phyloP scores from a whole-genome alignment of 2,329 filamentous ascomycete species.

The Scedosporium apiospermum region DNA sequence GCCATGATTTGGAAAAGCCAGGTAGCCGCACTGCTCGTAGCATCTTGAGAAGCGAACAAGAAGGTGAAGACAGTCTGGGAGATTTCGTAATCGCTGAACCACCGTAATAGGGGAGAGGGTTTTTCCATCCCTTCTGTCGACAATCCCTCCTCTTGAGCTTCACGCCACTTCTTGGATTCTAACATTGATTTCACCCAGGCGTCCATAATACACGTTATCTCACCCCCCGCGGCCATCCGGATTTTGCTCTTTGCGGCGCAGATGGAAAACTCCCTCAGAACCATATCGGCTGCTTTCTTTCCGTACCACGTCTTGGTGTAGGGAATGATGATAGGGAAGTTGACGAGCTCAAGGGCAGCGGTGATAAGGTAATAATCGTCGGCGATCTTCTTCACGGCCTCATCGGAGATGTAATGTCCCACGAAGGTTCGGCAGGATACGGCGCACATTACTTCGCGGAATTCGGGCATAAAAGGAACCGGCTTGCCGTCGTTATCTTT shows the following conservation, averaged over 20 bases:
- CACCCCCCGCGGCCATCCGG: constrained; percentile 79
- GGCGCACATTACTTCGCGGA: constrained; percentile 91
- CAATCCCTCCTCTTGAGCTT: constrained; percentile 65
- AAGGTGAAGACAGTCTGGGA: constrained; percentile 92
- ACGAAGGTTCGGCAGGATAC: constrained; percentile 96
- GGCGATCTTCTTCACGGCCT: constrained; percentile 85
- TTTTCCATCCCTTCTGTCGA: constrained; percentile 63
- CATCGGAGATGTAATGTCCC: constrained; percentile 87
- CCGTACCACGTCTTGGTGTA: constrained; percentile 96
- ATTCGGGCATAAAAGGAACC: constrained; percentile 78
- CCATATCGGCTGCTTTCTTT: constrained; percentile 90
- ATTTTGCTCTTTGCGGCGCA: constrained; percentile 91
- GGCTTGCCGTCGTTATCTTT: constrained; percentile 63
- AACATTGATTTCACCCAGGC: constrained; percentile 86
- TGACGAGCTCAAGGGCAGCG: constrained; percentile 90
- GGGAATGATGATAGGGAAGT: constrained; percentile 93
- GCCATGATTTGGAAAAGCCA: constrained; percentile 95
- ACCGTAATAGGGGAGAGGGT: constrained; percentile 71
- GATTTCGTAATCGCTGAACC: constrained; percentile 87
- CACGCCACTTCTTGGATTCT: constrained; percentile 71
- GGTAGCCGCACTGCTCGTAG: constrained; percentile 84
- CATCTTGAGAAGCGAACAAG: constrained; percentile 94
- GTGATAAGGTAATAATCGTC: constrained; percentile 97
- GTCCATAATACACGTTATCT: constrained; percentile 89
- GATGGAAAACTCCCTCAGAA: constrained; percentile 78